These are phyloP conservation scores for Fennellomyces sp. DNA, from an alignment of 371 early-diverging fungal species.

Conservation along the genomic window DNA sequence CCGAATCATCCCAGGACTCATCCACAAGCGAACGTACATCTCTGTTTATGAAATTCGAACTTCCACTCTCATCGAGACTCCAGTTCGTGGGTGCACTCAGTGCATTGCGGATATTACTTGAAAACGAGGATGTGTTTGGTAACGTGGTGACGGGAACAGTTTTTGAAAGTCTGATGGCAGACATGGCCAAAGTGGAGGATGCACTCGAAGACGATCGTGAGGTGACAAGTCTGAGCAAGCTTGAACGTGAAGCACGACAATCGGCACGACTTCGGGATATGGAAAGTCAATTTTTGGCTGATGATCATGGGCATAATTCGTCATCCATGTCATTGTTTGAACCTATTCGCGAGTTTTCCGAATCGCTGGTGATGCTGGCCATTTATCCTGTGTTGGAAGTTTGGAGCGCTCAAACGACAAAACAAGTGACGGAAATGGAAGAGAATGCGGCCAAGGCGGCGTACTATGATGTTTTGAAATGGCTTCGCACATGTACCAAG, in stretches of 20 bases:
- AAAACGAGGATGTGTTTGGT: constrained; percentile 36
- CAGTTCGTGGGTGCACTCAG: constrained; percentile 37
- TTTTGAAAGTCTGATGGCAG: constrained; percentile 16
- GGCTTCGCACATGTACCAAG: constrained; percentile 18
- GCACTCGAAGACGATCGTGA: constrained; percentile 11
- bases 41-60: constrained; percentile 23
- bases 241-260: constrained; percentile 4
- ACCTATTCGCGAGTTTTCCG: constrained; percentile 21
- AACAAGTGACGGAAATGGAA: constrained; percentile 18
- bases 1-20: not conserved
- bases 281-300: not conserved
- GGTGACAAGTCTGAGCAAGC: not conserved
- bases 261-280: constrained; percentile 5
- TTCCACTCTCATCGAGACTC: constrained; percentile 19
- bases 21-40: constrained; percentile 5
- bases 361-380: constrained; percentile 25
- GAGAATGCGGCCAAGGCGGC: constrained; percentile 22
- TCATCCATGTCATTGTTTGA: constrained; percentile 16
- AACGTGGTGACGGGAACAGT: constrained; percentile 23
- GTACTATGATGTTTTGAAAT: constrained; percentile 27
- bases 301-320: not conserved
- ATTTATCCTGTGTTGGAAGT: constrained; percentile 33
- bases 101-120: constrained; percentile 40
- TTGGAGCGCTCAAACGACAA: constrained; percentile 24
- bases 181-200: constrained; percentile 21